Evolutionary conservation across 75 land plant species (phyloP).

Genomic region (Selaginella tamariscina): DNA sequence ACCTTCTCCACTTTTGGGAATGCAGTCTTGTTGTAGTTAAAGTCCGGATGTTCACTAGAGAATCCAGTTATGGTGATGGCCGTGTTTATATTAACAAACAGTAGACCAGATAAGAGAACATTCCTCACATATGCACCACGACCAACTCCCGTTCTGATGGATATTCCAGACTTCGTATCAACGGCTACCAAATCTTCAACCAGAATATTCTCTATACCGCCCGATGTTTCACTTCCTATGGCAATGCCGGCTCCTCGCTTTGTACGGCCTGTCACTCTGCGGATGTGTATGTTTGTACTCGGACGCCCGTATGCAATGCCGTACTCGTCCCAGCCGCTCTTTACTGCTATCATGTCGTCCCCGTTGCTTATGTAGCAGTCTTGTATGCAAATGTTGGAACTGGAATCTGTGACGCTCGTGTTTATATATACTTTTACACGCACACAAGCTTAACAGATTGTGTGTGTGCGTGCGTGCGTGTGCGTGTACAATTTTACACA

Average conservation of each 20-base stretch:
- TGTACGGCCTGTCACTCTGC: constrained; percentile 31
- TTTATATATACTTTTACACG: no score
- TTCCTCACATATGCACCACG: constrained; percentile 52
- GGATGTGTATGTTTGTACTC: constrained; percentile 53
- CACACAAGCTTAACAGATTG: no score
- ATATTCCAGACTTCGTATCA: constrained; percentile 40
- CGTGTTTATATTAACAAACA: constrained; percentile 32
- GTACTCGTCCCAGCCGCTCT: constrained; percentile 36
- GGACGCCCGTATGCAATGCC: constrained; percentile 66
- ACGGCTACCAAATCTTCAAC: no score
- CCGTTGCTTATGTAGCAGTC: constrained; percentile 11
- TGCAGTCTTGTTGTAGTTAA: neutral
- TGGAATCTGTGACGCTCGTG: constrained; percentile 7
- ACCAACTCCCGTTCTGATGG: constrained; percentile 49
- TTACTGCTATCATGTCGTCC: constrained; percentile 1
- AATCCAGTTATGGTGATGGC: constrained; percentile 22
- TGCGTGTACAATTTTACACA: no score
- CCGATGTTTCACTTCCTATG: constrained; percentile 87
- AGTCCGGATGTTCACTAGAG: constrained; percentile 7
- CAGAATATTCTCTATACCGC: constrained; percentile 52
- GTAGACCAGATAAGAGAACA: constrained; percentile 32
- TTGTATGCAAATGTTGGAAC: constrained; percentile 5
- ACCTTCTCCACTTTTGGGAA: neutral
- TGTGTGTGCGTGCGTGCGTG: no score
- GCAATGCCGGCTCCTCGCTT: constrained; percentile 49